A percentile compares a stretch with the other conserved stretches of the same genome.
Conservation (phyloP, 2,329 filamentous ascomycete species). For the Ampelomyces quisqualis region DNA sequence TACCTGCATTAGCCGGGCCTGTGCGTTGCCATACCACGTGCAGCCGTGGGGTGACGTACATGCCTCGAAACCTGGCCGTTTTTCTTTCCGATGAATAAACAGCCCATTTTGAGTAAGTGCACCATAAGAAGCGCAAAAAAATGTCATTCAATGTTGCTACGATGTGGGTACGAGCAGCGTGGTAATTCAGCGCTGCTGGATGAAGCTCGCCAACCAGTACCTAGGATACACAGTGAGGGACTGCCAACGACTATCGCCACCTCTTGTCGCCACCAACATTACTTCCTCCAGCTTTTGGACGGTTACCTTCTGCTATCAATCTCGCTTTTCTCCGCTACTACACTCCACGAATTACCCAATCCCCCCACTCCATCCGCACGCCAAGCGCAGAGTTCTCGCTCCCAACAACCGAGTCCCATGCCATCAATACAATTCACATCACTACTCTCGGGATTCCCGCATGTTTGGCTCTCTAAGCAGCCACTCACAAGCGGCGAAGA, state of each 20-base stretch:
- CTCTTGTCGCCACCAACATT: neutral
- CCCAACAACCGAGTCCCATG: slow-evolving; percentile 8
- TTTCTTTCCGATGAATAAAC: too few relatives aligned
- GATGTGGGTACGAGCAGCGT: too few relatives aligned
- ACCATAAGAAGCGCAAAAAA: too few relatives aligned
- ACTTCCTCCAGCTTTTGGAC: neutral
- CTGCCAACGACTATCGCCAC: neutral
- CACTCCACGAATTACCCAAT: neutral
- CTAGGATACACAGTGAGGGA: slow-evolving; percentile 45
- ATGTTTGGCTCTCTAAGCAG: neutral
- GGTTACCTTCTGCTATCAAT: neutral
- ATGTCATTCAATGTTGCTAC: too few relatives aligned
- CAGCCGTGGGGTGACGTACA: too few relatives aligned
- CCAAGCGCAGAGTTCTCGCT: slow-evolving; percentile 5
- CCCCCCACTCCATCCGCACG: neutral
- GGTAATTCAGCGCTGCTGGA: too few relatives aligned
- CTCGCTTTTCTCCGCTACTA: neutral
- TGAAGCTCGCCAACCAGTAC: too few relatives aligned
- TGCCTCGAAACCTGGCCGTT: too few relatives aligned
- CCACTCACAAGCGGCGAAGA: slow-evolving; percentile 12
- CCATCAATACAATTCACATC: slow-evolving; percentile 9
- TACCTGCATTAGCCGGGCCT: too few relatives aligned
- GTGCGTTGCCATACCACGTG: too few relatives aligned
- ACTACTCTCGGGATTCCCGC: too few relatives aligned
- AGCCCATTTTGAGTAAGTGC: too few relatives aligned